These are phyloP conservation scores for Coemansia sp. DNA, from an alignment of 192 early-diverging fungal genomes.

Conservation along the genomic window DNA sequence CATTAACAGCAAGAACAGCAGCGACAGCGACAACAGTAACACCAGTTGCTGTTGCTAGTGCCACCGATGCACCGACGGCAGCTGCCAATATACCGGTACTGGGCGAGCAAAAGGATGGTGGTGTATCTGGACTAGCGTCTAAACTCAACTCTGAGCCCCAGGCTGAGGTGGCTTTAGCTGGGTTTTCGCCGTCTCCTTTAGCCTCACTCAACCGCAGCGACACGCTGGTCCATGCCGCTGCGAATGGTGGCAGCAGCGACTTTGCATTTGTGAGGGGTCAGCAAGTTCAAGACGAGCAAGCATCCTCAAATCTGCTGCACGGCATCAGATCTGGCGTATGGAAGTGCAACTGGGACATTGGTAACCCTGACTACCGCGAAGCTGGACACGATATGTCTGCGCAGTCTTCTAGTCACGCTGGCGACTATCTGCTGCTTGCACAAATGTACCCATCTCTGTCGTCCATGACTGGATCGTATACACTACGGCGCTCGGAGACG, in stretches of 20 bases:
- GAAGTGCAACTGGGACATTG: slow-evolving; percentile 40
- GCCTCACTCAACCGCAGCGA: neutral
- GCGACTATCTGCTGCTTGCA: slow-evolving; percentile 49
- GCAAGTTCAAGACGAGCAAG: slow-evolving; percentile 31
- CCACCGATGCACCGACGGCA: neutral
- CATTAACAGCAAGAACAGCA: neutral
- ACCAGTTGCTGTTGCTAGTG: slow-evolving; percentile 5
- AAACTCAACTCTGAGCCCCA: neutral
- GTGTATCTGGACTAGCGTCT: neutral
- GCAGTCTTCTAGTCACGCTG: neutral
- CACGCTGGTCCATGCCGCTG: slow-evolving; percentile 13
- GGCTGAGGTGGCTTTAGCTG: slow-evolving; percentile 1
- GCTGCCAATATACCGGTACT: neutral
- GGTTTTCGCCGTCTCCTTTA: slow-evolving; percentile 12
- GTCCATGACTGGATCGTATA: slow-evolving; percentile 50
- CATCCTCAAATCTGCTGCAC: slow-evolving; percentile 29
- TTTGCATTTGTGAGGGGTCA: slow-evolving; percentile 22
- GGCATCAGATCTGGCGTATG: slow-evolving; percentile 44
- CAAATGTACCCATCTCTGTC: slow-evolving; percentile 55
- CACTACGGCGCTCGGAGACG: slow-evolving; percentile 25
- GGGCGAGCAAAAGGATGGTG: neutral
- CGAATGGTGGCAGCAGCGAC: slow-evolving; percentile 3
- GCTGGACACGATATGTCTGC: neutral
- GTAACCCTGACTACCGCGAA: neutral
- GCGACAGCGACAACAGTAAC: neutral